A percentile compares a stretch with the other conserved stretches of the same genome.
phyloP scores from a whole-genome alignment of 2,329 filamentous ascomycete genomes.

The Microthyrium microscopicum region DNA sequence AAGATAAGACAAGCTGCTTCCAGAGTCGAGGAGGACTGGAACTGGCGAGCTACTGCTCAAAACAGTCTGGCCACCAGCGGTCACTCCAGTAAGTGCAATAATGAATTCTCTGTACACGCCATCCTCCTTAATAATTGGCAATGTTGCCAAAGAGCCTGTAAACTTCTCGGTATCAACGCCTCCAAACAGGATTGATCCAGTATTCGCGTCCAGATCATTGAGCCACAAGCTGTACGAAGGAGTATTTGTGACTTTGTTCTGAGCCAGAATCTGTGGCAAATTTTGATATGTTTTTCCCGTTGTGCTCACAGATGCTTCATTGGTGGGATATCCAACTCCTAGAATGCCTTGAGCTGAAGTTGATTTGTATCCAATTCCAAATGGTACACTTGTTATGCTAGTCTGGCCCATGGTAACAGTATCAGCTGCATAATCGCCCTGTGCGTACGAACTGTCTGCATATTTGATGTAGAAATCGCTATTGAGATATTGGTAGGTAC shows the following conservation, averaged over 20 bases:
- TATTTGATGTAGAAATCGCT: constrained; percentile 78
- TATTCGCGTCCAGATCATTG: constrained; percentile 41
- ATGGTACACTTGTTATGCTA: constrained; percentile 43
- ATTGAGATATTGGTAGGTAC: constrained; percentile 57
- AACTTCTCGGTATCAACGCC: constrained; percentile 68
- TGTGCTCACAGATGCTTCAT: constrained; percentile 57
- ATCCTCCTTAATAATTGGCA: constrained; percentile 37
- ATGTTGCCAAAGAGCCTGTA: constrained; percentile 41
- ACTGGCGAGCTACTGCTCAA: constrained; percentile 25
- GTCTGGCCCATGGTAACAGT: constrained; percentile 43
- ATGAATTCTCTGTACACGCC: constrained; percentile 35
- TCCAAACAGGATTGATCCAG: constrained; percentile 60
- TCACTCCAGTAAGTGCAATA: constrained; percentile 33
- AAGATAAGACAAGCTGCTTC: constrained; percentile 55
- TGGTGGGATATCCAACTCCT: constrained; percentile 65
- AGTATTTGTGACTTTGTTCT: constrained; percentile 44
- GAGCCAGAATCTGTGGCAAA: constrained; percentile 46
- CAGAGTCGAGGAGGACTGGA: constrained; percentile 56
- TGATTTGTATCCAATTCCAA: constrained; percentile 54
- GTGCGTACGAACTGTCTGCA: constrained; percentile 60
- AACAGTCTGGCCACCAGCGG: constrained; percentile 24
- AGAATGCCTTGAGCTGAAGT: constrained; percentile 52
- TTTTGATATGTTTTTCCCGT: constrained; percentile 36
- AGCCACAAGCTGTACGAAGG: constrained; percentile 47
- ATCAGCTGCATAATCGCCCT: constrained; percentile 68